Evolutionary conservation across 305 asterid genomes (phyloP).

Genomic region (Withania somnifera): DNA sequence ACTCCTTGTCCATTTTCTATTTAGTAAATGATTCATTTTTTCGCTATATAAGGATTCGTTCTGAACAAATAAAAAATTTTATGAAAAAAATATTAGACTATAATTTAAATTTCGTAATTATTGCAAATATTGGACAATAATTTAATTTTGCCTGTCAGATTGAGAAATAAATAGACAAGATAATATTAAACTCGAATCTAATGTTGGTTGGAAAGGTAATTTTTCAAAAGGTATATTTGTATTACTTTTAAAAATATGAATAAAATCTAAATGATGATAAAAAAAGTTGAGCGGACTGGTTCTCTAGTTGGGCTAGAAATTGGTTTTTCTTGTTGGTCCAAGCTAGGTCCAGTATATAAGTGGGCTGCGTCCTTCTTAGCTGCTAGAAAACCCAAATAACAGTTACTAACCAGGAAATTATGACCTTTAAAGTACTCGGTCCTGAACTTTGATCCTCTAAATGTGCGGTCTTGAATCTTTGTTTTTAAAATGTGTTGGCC

Average conservation of each 20-base stretch:
- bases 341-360: neutral
- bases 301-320: neutral
- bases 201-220: neutral
- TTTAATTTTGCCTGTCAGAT: neutral
- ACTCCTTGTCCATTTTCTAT: neutral
- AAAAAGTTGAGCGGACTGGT: neutral
- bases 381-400: neutral
- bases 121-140: neutral
- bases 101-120: neutral
- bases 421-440: too few relatives aligned
- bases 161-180: neutral
- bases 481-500: too few relatives aligned
- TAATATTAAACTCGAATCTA: neutral
- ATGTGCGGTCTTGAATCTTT: too few relatives aligned
- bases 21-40: neutral
- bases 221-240: neutral
- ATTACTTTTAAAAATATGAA: neutral
- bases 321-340: neutral
- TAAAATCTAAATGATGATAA: neutral
- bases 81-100: neutral
- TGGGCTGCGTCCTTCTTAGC: neutral
- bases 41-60: accelerated
- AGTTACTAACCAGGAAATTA: too few relatives aligned
- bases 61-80: neutral
- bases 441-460: too few relatives aligned